phyloP scores from a whole-genome alignment of 768 basidiomycete species.

The Russula lepida region DNA sequence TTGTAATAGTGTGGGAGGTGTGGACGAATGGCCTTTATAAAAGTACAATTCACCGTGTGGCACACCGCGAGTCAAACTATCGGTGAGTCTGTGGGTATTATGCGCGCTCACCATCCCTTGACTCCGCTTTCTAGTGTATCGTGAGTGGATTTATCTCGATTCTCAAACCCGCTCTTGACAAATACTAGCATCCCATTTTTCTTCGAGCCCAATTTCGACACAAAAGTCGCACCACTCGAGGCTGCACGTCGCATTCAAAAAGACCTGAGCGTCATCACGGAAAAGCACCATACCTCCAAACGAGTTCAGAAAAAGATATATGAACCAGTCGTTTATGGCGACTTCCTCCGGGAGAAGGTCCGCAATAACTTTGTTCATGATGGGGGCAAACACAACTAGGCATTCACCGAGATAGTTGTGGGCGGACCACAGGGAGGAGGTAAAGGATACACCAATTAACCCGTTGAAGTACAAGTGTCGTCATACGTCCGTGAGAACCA shows the following conservation, averaged over 20 bases:
- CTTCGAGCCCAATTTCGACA: constrained; percentile 84
- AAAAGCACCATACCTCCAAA: constrained; percentile 16
- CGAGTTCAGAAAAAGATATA: constrained; percentile 28
- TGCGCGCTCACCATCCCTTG: background rate
- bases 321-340: constrained; percentile 60
- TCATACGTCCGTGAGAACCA: constrained; percentile 1
- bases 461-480: constrained; percentile 1
- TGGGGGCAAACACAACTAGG: constrained; percentile 29
- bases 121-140: constrained; percentile 47
- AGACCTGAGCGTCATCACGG: constrained; percentile 19
- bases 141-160: constrained; percentile 33
- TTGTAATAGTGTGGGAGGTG: constrained; percentile 71
- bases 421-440: background rate
- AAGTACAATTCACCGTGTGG: constrained; percentile 83
- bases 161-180: background rate
- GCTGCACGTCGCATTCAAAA: constrained; percentile 45
- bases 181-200: constrained; percentile 75
- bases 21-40: constrained; percentile 86
- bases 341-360: constrained; percentile 69
- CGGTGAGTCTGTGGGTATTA: constrained; percentile 25
- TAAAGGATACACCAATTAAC: background rate
- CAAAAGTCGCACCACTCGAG: constrained; percentile 54
- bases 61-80: constrained; percentile 70
- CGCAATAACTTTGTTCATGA: constrained; percentile 56
- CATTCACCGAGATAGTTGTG: constrained; percentile 4